Base-by-base conservation (phyloP, 2,329 filamentous ascomycete species). In the Capronia americana region DNA sequence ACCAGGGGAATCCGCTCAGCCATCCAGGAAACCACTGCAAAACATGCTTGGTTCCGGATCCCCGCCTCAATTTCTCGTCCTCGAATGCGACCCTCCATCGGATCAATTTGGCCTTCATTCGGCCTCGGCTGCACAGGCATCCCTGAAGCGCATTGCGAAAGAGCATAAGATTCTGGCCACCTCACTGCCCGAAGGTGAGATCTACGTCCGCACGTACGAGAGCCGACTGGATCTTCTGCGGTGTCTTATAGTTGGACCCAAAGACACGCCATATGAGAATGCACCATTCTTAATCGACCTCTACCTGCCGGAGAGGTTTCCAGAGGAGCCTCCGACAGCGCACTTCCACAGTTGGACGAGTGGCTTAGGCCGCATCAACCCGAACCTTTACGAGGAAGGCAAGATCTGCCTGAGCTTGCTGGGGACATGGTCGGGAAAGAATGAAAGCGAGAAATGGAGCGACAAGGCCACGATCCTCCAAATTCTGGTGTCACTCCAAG, bases 241-340 rank as follows among this genome's bases (percentile, higher is more conserved):
- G 11, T 83, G 86, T 17, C 75, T 88, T 3, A 84, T 88, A 61
- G 79, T 88, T 55, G 86, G 86, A 0, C 85, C 86, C 0, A 75
- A 79, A 24, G 85, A 86, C 57, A 88, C 86, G 0, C 86, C 86
- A 1, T 89, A 89, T 73, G 85, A 86, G 69, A 80, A 84, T 70
- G 85, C 85, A 0, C 86, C 86, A 0, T 88, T 88, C 72, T 75
- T 88, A n/a, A 81, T 88, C 67, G 86, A 88, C 74, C 79, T 88
- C 61, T 79, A 84, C 66, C 80, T 88, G 23, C 76, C 77, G 10
- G 72, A 79, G 0, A 71, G 75, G 0, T 89, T 85, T 67, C 86
- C 86, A 1, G 74, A 75, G n/a, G 73, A 76, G 2, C 83, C 86
- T 2, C 86, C 86, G 0, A 74, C 77, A n/a, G 82, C 82, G 1